phyloP scores from a whole-genome alignment of 129 eudicot species.

The Centaurea solstitialis region DNA sequence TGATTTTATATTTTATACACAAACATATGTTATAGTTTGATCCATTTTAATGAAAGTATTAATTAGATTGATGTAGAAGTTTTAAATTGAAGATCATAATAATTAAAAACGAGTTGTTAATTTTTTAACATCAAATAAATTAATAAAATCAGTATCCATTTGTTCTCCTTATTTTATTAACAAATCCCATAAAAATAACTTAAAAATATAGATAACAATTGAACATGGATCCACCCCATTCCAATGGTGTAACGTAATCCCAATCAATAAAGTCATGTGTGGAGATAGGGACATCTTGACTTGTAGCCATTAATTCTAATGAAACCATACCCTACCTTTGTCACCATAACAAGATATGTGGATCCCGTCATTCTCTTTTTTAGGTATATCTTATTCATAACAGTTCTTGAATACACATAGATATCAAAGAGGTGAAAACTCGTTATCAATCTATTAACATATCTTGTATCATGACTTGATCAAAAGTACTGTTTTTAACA shows the following conservation, averaged over 20 bases:
- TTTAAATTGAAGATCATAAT: background rate
- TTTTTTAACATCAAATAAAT: background rate
- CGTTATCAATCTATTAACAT: background rate
- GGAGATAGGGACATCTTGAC: slow-evolving; percentile 37
- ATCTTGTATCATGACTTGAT: background rate
- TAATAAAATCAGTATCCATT: background rate
- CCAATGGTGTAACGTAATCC: slow-evolving; percentile 47
- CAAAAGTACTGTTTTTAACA: background rate
- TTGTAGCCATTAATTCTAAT: slow-evolving; percentile 34
- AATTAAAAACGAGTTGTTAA: background rate
- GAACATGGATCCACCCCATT: slow-evolving; percentile 83
- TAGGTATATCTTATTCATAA: slow-evolving; percentile 23
- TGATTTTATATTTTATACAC: background rate
- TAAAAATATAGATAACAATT: background rate
- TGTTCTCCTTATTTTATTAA: background rate
- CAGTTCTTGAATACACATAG: slow-evolving; percentile 1
- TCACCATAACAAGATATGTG: slow-evolving; percentile 40
- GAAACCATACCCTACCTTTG: slow-evolving; percentile 24
- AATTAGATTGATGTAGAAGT: background rate
- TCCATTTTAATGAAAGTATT: background rate
- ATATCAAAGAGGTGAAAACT: slow-evolving; percentile 26
- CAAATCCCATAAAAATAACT: background rate
- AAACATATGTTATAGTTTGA: background rate
- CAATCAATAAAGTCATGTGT: slow-evolving; percentile 81
- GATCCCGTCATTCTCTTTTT: slow-evolving; percentile 23